Evolutionary conservation across 495 filamentous ascomycete species (phyloP).

Genomic region (Daldinia concentrica): DNA sequence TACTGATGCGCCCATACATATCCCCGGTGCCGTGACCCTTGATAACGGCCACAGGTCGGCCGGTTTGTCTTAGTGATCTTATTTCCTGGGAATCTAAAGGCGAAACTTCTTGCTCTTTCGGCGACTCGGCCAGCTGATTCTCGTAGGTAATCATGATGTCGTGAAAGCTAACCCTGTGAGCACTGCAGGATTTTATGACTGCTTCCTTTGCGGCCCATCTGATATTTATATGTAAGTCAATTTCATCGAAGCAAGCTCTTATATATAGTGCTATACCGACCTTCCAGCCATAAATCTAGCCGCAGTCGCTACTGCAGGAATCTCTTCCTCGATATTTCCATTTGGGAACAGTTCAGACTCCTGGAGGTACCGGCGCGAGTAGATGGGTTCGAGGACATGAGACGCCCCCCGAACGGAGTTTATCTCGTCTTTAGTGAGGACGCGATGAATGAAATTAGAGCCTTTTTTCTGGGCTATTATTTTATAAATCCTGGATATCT

Average conservation of each 20-base stretch:
- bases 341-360: background rate
- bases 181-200: conserved; percentile 65
- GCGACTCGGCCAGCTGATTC: background rate
- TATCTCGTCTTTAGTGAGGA: conserved; percentile 55
- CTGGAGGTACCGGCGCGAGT: background rate
- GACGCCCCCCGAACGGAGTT: background rate
- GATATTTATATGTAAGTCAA: conserved; percentile 11
- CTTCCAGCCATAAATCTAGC: conserved; percentile 61
- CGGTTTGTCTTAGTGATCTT: background rate
- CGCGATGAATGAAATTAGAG: conserved; percentile 50
- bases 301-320: conserved; percentile 31
- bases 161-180: conserved; percentile 54
- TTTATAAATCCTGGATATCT: conserved; percentile 55
- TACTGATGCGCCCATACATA: conserved; percentile 46
- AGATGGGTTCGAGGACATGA: conserved; percentile 17
- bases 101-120: background rate
- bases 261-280: conserved; percentile 45
- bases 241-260: background rate
- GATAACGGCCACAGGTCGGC: conserved; percentile 45
- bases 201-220: conserved; percentile 74
- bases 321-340: background rate
- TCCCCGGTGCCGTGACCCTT: conserved; percentile 5
- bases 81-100: background rate
- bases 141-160: conserved; percentile 55
- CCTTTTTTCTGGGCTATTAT: conserved; percentile 43